phyloP scores from a whole-genome alignment of 73 alveolate genomes.

The Tetrahymena malaccensis region DNA sequence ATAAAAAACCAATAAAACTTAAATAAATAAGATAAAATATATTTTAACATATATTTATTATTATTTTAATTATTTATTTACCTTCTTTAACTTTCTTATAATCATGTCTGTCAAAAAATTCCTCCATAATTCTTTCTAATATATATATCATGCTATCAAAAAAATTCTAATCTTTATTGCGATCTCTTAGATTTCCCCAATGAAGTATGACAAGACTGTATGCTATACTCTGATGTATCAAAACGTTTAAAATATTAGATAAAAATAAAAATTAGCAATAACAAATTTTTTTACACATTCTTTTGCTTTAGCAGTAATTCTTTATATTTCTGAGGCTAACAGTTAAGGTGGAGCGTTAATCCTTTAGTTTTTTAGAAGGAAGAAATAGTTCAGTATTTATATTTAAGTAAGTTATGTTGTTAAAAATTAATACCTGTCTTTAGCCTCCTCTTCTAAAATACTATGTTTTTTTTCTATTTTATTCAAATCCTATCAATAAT shows the following conservation, averaged over 20 bases:
- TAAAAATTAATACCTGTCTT: not conserved
- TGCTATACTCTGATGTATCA: not conserved
- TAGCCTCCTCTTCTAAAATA: conserved; percentile 8
- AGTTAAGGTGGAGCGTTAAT: conserved; percentile 11
- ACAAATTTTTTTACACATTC: conserved; percentile 1
- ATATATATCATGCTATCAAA: conserved; percentile 34
- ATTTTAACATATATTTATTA: not conserved
- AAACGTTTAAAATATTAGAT: not conserved
- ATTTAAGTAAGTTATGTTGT: too few species aligned
- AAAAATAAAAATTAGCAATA: not conserved
- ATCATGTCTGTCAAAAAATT: conserved; percentile 16
- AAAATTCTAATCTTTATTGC: conserved; percentile 19
- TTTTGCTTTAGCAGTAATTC: conserved; percentile 13
- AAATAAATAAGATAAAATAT: not conserved
- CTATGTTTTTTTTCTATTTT: conserved; percentile 25
- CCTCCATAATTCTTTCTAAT: conserved; percentile 11
- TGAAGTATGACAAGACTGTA: not conserved
- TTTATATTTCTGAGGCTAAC: conserved; percentile 27
- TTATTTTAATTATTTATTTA: not conserved
- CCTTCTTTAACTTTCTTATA: conserved; percentile 19
- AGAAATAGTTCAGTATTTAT: too few species aligned
- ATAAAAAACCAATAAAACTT: not conserved
- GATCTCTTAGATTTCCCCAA: conserved; percentile 1
- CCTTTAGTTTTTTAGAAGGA: not conserved
- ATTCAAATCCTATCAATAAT: conserved; percentile 6